A percentile compares a stretch with the other conserved stretches of the same genome.
phyloP scores from a whole-genome alignment of 1,284 basidiomycete species.

The Ceratobasidium sp. region DNA sequence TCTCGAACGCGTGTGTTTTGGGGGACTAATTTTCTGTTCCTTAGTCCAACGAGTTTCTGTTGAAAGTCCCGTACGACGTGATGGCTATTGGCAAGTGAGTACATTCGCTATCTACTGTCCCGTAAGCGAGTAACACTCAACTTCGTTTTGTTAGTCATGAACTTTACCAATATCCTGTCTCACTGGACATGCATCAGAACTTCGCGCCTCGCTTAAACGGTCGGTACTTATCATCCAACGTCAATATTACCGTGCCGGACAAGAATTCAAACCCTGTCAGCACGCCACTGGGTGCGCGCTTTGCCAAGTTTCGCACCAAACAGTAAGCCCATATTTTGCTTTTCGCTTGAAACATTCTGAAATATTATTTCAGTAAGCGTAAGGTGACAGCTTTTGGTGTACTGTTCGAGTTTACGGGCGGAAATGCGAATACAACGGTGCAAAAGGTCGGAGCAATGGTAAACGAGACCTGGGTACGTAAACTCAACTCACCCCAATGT shows the following conservation, averaged over 20 bases:
- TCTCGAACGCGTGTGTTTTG: conserved; percentile 46
- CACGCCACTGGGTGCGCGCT: conserved; percentile 77
- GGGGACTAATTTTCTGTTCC: conserved; percentile 27
- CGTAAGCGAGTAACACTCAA: too few species aligned
- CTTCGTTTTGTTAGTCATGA: conserved; percentile 71
- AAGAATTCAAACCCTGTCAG: conserved; percentile 64
- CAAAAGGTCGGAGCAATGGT: conserved; percentile 81
- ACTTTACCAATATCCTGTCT: conserved; percentile 82
- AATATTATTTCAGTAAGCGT: conserved; percentile 66
- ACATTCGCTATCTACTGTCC: neutral
- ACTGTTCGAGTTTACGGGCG: conserved; percentile 79
- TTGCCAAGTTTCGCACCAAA: conserved; percentile 79
- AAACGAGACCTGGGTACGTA: conserved; percentile 65
- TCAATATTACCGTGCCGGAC: conserved; percentile 80
- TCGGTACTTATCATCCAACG: conserved; percentile 86
- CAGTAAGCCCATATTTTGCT: conserved; percentile 64
- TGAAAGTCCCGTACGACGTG: conserved; percentile 83
- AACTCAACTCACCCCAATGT: neutral
- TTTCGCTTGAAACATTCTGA: neutral
- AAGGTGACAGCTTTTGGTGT: conserved; percentile 85
- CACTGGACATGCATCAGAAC: conserved; percentile 83
- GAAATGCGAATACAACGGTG: conserved; percentile 75
- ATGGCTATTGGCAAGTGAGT: conserved; percentile 86
- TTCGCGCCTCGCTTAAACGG: conserved; percentile 80
- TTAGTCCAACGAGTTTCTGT: conserved; percentile 78